phyloP scores from a whole-genome alignment of 805 yeast genomes.

The Millerozyma miso region DNA sequence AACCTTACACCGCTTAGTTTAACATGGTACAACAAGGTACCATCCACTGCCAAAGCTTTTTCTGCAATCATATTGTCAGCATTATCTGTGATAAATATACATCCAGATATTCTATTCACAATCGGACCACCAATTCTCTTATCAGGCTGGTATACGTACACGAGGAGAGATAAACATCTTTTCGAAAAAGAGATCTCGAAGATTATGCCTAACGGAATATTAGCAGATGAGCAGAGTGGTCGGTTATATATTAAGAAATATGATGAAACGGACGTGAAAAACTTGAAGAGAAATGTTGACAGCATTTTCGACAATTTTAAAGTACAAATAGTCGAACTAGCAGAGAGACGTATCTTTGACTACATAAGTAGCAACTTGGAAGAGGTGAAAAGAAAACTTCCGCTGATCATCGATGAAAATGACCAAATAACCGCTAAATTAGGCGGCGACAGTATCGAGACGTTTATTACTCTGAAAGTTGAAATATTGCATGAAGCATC shows the following conservation, averaged over 20 bases:
- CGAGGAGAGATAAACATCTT: conserved; percentile 9
- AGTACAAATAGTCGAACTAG: conserved; percentile 21
- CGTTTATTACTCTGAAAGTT: conserved; percentile 19
- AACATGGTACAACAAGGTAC: conserved; percentile 24
- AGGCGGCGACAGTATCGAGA: conserved; percentile 18
- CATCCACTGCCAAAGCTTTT: conserved; percentile 25
- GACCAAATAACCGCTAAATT: conserved; percentile 29
- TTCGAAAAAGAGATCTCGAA: conserved; percentile 12
- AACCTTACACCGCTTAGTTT: conserved; percentile 18
- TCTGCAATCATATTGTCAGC: conserved; percentile 23
- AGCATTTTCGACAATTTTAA: conserved; percentile 34
- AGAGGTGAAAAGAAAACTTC: background rate
- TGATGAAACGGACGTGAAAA: conserved; percentile 28
- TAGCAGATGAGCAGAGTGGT: conserved; percentile 5
- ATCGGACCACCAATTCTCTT: conserved; percentile 33
- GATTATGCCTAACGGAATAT: conserved; percentile 7
- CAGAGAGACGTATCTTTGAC: conserved; percentile 25
- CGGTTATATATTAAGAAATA: conserved; percentile 21
- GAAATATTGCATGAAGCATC: background rate
- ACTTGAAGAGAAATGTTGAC: conserved; percentile 33
- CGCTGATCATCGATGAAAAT: conserved; percentile 25
- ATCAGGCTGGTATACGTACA: conserved; percentile 21
- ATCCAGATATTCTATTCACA: conserved; percentile 32
- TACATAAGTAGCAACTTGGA: conserved; percentile 16
- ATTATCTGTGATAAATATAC: conserved; percentile 26